Percentiles rank a stretch among this genome's conserved stretches.
These are phyloP conservation scores for Macrolepiota albuminosa DNA, from an alignment of 768 basidiomycete genomes.

Conservation along the genomic window DNA sequence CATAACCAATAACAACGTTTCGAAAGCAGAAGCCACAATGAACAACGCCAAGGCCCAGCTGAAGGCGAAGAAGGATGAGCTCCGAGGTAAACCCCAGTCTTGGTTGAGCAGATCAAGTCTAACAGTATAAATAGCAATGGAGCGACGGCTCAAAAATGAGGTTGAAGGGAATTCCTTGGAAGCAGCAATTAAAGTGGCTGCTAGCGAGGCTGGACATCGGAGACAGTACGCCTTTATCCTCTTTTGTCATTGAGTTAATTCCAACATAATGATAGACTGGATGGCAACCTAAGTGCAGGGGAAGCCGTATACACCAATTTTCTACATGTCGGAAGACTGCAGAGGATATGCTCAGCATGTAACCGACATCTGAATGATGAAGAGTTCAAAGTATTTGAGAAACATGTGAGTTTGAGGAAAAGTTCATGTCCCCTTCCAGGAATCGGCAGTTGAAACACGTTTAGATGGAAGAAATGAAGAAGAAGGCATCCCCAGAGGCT, in stretches of 20 bases:
- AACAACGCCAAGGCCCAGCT: conserved; percentile 57
- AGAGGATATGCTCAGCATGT: conserved; percentile 74
- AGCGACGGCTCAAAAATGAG: conserved; percentile 38
- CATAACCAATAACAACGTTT: conserved; percentile 50
- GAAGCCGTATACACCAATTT: conserved; percentile 47
- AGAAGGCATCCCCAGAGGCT: conserved; percentile 45
- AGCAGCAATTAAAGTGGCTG: conserved; percentile 43
- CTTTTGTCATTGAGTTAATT: neutral
- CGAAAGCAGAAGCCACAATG: conserved; percentile 59
- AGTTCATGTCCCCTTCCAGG: conserved; percentile 21
- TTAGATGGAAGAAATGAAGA: conserved; percentile 64
- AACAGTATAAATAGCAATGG: conserved; percentile 34
- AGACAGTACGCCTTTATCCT: conserved; percentile 33
- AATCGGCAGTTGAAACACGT: neutral
- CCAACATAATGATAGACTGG: conserved; percentile 17
- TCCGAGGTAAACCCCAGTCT: conserved; percentile 44
- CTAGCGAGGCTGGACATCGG: conserved; percentile 35
- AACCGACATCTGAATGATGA: conserved; percentile 57
- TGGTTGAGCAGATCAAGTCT: neutral
- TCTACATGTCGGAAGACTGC: conserved; percentile 52
- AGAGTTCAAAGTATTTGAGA: conserved; percentile 57
- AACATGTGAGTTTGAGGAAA: conserved; percentile 47
- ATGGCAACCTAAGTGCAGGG: conserved; percentile 25
- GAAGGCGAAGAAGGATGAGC: conserved; percentile 55
- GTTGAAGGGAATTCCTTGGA: conserved; percentile 33